Percentiles rank a stretch among this genome's conserved stretches.
These are phyloP conservation scores for Hypholoma fasciculare DNA, from an alignment of 768 basidiomycete genomes.

Conservation along the genomic window DNA sequence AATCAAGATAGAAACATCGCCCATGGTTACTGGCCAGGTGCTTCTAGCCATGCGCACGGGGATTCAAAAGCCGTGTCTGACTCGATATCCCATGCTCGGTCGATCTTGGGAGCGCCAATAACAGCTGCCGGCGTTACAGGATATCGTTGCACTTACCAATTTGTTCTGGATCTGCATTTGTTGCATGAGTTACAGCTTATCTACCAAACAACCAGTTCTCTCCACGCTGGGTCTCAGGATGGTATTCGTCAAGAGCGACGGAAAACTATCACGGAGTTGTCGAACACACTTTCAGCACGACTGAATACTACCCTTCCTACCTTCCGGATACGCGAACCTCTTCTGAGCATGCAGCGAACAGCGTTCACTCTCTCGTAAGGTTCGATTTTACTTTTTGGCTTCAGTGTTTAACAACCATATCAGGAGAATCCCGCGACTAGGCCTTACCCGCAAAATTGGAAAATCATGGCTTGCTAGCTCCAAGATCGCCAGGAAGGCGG, in stretches of 20 bases:
- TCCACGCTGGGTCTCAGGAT: slow-evolving; percentile 39
- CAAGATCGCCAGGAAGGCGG: slow-evolving; percentile 95
- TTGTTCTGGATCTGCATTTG: slow-evolving; percentile 81
- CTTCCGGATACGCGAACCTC: slow-evolving; percentile 84
- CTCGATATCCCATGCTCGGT: slow-evolving; percentile 64
- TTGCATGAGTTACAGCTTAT: slow-evolving; percentile 84
- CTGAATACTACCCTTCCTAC: slow-evolving; percentile 81
- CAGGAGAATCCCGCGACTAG: slow-evolving; percentile 35
- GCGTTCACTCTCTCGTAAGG: slow-evolving; percentile 75
- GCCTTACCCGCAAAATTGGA: slow-evolving; percentile 64
- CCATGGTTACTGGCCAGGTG: slow-evolving; percentile 75
- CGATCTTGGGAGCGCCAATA: slow-evolving; percentile 76
- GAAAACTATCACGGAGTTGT: slow-evolving; percentile 43
- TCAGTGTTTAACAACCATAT: slow-evolving; percentile 8
- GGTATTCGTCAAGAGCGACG: slow-evolving; percentile 31
- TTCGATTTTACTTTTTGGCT: neutral
- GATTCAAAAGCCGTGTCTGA: slow-evolving; percentile 44
- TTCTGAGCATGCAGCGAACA: slow-evolving; percentile 86
- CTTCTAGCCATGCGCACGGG: slow-evolving; percentile 75
- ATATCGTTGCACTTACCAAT: slow-evolving; percentile 87
- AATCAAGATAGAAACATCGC: slow-evolving; percentile 51
- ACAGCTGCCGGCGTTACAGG: slow-evolving; percentile 77
- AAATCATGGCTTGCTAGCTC: slow-evolving; percentile 89
- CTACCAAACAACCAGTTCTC: slow-evolving; percentile 38
- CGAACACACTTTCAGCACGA: slow-evolving; percentile 57